Conservation (phyloP, 805 yeast genomes). For the Saccharomycopsis synnaedendra region DNA sequence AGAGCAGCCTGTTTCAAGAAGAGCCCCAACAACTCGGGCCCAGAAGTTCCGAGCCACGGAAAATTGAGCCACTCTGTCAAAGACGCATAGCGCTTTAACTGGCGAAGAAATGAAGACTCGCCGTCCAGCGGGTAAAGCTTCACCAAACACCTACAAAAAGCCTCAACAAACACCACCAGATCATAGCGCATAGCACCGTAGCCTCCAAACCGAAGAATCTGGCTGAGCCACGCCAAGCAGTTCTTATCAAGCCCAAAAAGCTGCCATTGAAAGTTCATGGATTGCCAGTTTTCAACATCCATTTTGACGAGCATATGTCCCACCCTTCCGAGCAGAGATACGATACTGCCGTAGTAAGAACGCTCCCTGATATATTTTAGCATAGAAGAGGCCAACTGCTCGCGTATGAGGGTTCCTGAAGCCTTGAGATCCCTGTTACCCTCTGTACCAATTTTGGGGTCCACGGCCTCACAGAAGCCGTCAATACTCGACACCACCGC, state of each 20-base stretch:
- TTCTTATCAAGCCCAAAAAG: slow-evolving; percentile 1
- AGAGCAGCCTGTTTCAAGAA: background rate
- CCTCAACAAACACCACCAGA: slow-evolving; percentile 5
- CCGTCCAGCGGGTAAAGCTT: background rate
- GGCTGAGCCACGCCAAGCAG: slow-evolving; percentile 10
- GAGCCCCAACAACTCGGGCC: background rate
- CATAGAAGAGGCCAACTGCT: no score
- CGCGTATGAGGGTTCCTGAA: no score
- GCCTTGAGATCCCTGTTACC: no score
- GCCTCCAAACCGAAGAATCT: slow-evolving; percentile 5
- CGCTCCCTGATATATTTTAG: no score
- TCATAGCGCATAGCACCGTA: slow-evolving; percentile 2
- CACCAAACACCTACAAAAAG: slow-evolving; percentile 2
- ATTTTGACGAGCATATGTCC: slow-evolving; percentile 11
- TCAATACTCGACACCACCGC: no score
- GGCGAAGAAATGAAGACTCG: background rate
- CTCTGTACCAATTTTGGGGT: no score
- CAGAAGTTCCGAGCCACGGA: no score
- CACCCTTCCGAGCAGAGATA: background rate
- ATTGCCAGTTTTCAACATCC: slow-evolving; percentile 12
- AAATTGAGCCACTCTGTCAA: no score
- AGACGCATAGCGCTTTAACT: background rate
- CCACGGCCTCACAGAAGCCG: no score
- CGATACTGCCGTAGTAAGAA: no score
- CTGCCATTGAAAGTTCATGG: slow-evolving; percentile 13